Evolutionary conservation across 352 stramenopile genomes (phyloP).

Genomic region (Phytophthora citricola): DNA sequence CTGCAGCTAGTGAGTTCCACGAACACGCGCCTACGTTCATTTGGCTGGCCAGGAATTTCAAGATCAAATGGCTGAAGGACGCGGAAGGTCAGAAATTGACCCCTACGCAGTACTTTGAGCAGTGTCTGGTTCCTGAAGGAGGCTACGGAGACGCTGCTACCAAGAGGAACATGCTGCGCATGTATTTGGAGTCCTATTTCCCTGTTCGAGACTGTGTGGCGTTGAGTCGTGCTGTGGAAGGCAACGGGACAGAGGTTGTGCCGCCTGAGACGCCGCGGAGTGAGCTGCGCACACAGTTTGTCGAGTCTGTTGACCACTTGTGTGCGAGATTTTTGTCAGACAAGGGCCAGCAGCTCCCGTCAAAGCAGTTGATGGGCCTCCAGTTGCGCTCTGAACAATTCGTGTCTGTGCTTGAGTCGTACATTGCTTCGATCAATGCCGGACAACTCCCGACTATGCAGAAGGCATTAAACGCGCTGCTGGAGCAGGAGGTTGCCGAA

Average conservation of each 20-base stretch:
- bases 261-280: slow-evolving; percentile 27
- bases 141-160: slow-evolving; percentile 66
- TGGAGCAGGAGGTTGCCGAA: slow-evolving; percentile 45
- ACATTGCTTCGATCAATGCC: slow-evolving; percentile 37
- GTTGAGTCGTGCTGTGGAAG: slow-evolving; percentile 62
- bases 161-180: slow-evolving; percentile 58
- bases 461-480: slow-evolving; percentile 49
- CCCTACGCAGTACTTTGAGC: slow-evolving; percentile 60
- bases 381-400: too few species aligned
- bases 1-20: slow-evolving; percentile 48
- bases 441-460: slow-evolving; percentile 54
- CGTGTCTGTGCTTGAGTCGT: too few species aligned
- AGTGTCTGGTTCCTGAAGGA: slow-evolving; percentile 47
- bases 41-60: slow-evolving; percentile 71
- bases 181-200: slow-evolving; percentile 70
- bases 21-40: slow-evolving; percentile 63
- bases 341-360: slow-evolving; percentile 39
- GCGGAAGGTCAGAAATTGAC: slow-evolving; percentile 53
- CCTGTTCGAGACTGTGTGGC: slow-evolving; percentile 43
- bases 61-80: slow-evolving; percentile 71
- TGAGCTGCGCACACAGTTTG: slow-evolving; percentile 57
- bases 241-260: slow-evolving; percentile 16
- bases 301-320: slow-evolving; percentile 59
- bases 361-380: slow-evolving; percentile 28
- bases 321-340: slow-evolving; percentile 52